These are phyloP conservation scores for Pilasporangium apinafurcum DNA, from an alignment of 352 stramenopile genomes.

Conservation along the genomic window DNA sequence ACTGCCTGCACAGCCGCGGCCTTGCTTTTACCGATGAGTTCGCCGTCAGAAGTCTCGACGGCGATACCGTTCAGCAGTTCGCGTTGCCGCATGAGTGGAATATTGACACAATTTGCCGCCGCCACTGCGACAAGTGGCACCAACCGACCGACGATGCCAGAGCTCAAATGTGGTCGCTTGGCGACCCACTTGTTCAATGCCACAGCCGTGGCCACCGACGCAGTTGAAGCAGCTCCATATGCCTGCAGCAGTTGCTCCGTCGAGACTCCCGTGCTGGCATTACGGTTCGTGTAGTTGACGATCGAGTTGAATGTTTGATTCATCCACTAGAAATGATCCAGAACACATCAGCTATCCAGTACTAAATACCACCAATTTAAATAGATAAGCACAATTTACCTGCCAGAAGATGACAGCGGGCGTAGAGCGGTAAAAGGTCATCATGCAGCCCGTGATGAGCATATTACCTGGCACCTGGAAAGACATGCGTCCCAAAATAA, in stretches of 20 bases:
- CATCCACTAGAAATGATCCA: slow-evolving; percentile 72
- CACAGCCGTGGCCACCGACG: slow-evolving; percentile 75
- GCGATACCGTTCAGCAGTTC: slow-evolving; percentile 80
- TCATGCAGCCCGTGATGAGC: slow-evolving; percentile 84
- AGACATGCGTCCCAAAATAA: slow-evolving; percentile 78
- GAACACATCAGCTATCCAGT: neutral
- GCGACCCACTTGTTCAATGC: slow-evolving; percentile 71
- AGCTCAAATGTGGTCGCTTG: slow-evolving; percentile 48
- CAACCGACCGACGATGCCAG: slow-evolving; percentile 52
- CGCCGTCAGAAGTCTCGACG: slow-evolving; percentile 57
- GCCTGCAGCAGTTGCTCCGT: slow-evolving; percentile 73
- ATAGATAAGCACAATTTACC: slow-evolving; percentile 11
- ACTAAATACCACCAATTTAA: neutral
- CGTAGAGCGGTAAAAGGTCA: slow-evolving; percentile 81
- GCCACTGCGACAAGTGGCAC: slow-evolving; percentile 84
- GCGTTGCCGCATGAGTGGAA: slow-evolving; percentile 86
- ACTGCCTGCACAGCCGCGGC: slow-evolving; percentile 69
- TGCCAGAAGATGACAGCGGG: slow-evolving; percentile 85
- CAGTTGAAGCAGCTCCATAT: slow-evolving; percentile 72
- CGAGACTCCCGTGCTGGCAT: slow-evolving; percentile 82
- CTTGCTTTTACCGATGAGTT: slow-evolving; percentile 66
- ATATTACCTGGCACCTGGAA: slow-evolving; percentile 88
- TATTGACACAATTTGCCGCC: slow-evolving; percentile 87
- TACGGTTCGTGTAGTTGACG: slow-evolving; percentile 92
- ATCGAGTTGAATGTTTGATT: slow-evolving; percentile 92